A percentile compares a stretch with the other conserved stretches of the same genome.
These are phyloP conservation scores for Suillus americanus DNA, from an alignment of 768 basidiomycete genomes.

Conservation along the genomic window DNA sequence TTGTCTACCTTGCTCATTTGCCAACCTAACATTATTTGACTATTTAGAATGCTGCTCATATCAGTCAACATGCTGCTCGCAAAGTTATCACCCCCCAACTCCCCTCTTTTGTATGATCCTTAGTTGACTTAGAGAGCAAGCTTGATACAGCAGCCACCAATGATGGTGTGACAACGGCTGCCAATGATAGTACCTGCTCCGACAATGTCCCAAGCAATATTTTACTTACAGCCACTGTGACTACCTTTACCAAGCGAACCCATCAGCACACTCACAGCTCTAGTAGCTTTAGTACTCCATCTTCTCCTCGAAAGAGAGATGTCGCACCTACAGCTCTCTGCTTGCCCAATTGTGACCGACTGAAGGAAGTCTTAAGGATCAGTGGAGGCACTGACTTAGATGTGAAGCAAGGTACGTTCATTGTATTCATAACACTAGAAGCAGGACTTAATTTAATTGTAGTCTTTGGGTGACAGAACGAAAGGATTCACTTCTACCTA, in stretches of 20 bases:
- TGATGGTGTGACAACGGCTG: too few species aligned
- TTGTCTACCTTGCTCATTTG: neutral
- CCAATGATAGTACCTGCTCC: too few species aligned
- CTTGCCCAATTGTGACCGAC: neutral
- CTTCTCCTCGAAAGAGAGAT: constrained; percentile 4
- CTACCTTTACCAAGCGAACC: neutral
- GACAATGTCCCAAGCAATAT: too few species aligned
- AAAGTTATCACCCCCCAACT: neutral
- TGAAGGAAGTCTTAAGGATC: constrained; percentile 3
- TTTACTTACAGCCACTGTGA: too few species aligned
- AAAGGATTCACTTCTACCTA: neutral
- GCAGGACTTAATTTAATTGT: neutral
- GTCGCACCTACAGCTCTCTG: neutral
- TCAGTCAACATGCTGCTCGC: neutral
- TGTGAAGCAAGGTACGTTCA: constrained; percentile 3
- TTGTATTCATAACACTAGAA: neutral
- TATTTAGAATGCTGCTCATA: neutral
- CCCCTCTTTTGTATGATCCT: neutral
- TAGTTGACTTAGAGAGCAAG: neutral
- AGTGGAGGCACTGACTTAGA: constrained; percentile 4
- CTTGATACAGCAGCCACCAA: neutral
- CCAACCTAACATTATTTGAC: neutral
- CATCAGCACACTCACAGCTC: constrained; percentile 6
- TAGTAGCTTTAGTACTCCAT: neutral
- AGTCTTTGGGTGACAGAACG: neutral